phyloP scores from a whole-genome alignment of 163 green algal species.

The Scenedesmus sp. region DNA sequence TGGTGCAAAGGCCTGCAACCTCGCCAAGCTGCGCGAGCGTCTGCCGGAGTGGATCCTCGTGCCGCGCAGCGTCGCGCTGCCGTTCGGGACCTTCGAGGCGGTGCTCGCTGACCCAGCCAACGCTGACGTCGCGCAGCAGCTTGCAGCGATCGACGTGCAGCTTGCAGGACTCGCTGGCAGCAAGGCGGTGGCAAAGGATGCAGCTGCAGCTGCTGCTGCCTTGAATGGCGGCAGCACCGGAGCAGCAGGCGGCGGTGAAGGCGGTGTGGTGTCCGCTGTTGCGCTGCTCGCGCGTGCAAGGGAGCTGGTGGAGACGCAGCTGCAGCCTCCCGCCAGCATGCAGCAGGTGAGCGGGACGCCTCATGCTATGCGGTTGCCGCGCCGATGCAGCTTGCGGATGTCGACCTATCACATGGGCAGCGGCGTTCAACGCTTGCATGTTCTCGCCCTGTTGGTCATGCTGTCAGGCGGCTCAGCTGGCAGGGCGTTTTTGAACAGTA shows the following conservation, averaged over 20 bases:
- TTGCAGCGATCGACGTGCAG: conserved; percentile 22
- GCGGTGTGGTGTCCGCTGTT: neutral
- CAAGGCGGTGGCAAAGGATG: neutral
- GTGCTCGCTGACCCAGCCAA: conserved; percentile 63
- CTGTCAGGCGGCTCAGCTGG: neutral
- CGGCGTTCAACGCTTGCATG: too few species aligned
- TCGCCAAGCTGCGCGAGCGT: conserved; percentile 71
- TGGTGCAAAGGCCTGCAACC: conserved; percentile 86
- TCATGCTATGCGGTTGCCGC: too few species aligned
- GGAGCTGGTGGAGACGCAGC: conserved; percentile 54
- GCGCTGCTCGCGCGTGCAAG: conserved; percentile 62
- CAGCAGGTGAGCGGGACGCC: conserved; percentile 54
- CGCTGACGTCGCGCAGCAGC: conserved; percentile 50
- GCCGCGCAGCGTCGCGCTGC: conserved; percentile 79
- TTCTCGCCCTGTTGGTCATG: neutral
- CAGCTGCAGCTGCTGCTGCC: neutral
- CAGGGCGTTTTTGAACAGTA: neutral
- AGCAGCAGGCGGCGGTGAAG: conserved; percentile 13
- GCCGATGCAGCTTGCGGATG: too few species aligned
- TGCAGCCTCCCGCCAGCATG: conserved; percentile 64
- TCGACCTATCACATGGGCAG: too few species aligned
- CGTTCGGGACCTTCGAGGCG: conserved; percentile 91
- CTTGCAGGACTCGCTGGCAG: conserved; percentile 22
- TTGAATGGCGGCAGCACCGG: neutral
- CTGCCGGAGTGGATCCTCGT: conserved; percentile 54